Evolutionary conservation across 2,329 filamentous ascomycete genomes (phyloP).

Genomic region (Emericellopsis cladophorae): DNA sequence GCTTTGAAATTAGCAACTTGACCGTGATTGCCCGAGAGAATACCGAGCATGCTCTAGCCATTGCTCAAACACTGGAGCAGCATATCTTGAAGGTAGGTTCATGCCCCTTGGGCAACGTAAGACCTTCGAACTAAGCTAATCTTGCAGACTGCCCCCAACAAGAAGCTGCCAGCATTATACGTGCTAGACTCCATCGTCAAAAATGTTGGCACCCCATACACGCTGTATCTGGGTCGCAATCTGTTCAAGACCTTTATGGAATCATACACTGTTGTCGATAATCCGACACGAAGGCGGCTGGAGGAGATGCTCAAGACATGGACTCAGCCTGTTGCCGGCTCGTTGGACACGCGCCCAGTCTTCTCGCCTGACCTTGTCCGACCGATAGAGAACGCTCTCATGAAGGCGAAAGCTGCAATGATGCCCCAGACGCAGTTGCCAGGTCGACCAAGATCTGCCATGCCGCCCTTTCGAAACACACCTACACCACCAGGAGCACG

Average conservation of each 20-base stretch:
- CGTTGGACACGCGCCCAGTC: constrained; percentile 82
- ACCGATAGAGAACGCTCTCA: constrained; percentile 86
- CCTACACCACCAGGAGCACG: constrained; percentile 53
- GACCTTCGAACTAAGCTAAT: constrained; percentile 3
- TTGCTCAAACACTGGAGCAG: constrained; percentile 78
- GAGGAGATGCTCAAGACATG: constrained; percentile 96
- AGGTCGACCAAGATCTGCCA: constrained; percentile 31
- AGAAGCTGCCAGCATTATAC: constrained; percentile 92
- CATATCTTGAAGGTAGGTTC: constrained; percentile 85
- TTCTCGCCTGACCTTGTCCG: constrained; percentile 79
- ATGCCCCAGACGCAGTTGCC: constrained; percentile 38
- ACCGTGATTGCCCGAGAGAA: constrained; percentile 97
- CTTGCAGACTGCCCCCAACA: constrained; percentile 65
- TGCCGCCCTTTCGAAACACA: constrained; percentile 52
- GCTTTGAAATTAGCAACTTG: constrained; percentile 92
- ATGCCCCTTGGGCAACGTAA: background rate
- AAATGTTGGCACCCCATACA: constrained; percentile 96
- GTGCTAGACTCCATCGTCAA: constrained; percentile 97
- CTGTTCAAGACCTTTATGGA: constrained; percentile 95
- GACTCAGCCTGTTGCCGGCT: constrained; percentile 93
- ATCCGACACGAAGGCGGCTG: constrained; percentile 73
- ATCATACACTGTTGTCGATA: constrained; percentile 81
- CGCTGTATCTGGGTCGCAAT: constrained; percentile 82
- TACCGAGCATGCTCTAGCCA: constrained; percentile 87
- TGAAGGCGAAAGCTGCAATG: constrained; percentile 59